Evolutionary conservation across 768 basidiomycete genomes (phyloP), one percentile per base, ranked within the genome.

Genomic region (Gymnopilus dilepis): DNA sequence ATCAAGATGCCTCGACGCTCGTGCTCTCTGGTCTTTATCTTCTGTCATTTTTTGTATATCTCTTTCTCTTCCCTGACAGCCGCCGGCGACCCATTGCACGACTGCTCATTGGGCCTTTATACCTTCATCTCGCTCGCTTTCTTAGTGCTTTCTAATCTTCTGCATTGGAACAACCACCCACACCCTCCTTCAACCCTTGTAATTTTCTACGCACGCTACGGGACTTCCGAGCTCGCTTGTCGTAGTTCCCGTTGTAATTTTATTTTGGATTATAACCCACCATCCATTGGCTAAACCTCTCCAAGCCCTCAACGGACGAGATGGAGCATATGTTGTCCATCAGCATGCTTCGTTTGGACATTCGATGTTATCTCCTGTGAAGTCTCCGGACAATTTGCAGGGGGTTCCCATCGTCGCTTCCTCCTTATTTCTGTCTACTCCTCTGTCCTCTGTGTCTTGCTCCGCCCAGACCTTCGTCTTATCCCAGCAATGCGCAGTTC

Each of bases 101-200:
- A 30, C 38, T 53, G 15, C 21, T 9, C 7, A 26, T 8, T 61
- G 24, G n/a, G 17, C 31, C 31, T n/a, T 51, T 45, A 54, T 63
- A 40, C 48, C 53, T 54, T 40, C 51, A 41, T 17, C 53, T 33
- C 26, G 48, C 24, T 34, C 48, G 42, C 43, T 48, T 38, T 61
- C n/a, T 28, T 22, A 17, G 21, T 26, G 34, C 21, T 37, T 34
- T 33, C 38, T 30, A 22, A 21, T 31, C 26, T 56, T 12, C 30
- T 28, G 26, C 34, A 56, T 30, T 22, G n/a, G 28, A 33, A 55
- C 31, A 48, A 55, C 59, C 52, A 12, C 21, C n/a, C 37, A 37
- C 54, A 59, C 58, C 53, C 41, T 64, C 66, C 38, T 64, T 62
- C 52, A 40, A n/a, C 42, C 50, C 28, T n/a, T 67, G 60, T 67